These are phyloP conservation scores for Neurospora pannonica DNA, from an alignment of 495 filamentous ascomycete species.

Conservation along the genomic window DNA sequence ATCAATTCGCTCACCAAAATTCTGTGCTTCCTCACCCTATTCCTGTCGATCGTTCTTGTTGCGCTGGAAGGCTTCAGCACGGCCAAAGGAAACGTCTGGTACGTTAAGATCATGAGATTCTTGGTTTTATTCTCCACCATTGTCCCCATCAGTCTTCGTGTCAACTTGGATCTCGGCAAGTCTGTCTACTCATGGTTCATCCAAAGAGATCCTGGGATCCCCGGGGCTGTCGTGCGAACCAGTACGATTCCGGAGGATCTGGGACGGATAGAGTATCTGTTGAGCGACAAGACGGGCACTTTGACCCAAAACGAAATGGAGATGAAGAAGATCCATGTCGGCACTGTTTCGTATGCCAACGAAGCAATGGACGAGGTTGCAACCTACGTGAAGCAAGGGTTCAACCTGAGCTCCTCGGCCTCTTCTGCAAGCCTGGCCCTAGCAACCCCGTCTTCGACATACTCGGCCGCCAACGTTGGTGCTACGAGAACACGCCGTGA, in stretches of 20 bases:
- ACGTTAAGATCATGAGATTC: conserved; percentile 90
- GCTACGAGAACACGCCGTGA: conserved; percentile 79
- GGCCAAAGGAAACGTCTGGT: conserved; percentile 61
- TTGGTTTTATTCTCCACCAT: conserved; percentile 98
- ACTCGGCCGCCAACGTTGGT: conserved; percentile 46
- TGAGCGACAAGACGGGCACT: conserved; percentile 96
- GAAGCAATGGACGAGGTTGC: conserved; percentile 97
- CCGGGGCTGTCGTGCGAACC: conserved; percentile 85
- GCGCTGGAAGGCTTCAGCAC: conserved; percentile 72
- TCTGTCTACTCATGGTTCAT: conserved; percentile 94
- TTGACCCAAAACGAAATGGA: conserved; percentile 99
- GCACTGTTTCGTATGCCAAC: conserved; percentile 93
- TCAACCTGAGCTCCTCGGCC: conserved; percentile 41
- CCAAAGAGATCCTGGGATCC: conserved; percentile 79
- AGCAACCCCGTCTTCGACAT: conserved; percentile 65
- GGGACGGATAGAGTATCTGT: conserved; percentile 88
- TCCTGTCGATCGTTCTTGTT: conserved; percentile 83
- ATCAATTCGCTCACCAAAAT: conserved; percentile 99
- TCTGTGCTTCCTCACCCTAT: conserved; percentile 76
- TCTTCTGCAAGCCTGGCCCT: conserved; percentile 32
- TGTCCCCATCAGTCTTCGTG: conserved; percentile 90
- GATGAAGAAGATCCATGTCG: conserved; percentile 96
- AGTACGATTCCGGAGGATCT: conserved; percentile 97
- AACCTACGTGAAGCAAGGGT: conserved; percentile 74
- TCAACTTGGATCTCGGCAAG: conserved; percentile 97